A percentile compares a stretch with the other conserved stretches of the same genome.
These are phyloP conservation scores for Hydnomerulius pinastri DNA, from an alignment of 768 basidiomycete genomes.

Conservation along the genomic window DNA sequence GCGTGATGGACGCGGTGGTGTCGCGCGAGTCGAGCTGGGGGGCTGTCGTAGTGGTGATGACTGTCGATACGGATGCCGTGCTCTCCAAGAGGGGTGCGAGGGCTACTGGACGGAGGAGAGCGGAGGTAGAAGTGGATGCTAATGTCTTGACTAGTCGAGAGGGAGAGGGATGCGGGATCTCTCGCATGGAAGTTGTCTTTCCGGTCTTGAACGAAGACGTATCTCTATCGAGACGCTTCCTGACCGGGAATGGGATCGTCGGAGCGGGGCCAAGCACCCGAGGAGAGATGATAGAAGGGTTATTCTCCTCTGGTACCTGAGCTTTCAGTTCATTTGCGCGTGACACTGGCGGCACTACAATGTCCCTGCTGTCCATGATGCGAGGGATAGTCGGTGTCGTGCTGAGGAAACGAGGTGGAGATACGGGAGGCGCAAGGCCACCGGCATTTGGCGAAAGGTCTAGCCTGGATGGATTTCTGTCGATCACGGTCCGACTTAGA, in stretches of 20 bases:
- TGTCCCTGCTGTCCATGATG: not conserved
- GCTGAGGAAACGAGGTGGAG: not conserved
- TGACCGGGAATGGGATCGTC: constrained; percentile 23
- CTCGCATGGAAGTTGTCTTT: constrained; percentile 4
- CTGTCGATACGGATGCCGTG: not conserved
- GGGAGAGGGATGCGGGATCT: not conserved
- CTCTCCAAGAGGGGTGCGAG: not conserved
- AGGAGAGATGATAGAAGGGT: not conserved
- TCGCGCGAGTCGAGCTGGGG: not conserved
- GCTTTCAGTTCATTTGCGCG: not conserved
- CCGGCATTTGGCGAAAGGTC: not conserved
- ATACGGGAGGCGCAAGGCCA: not conserved
- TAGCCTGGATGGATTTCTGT: not conserved
- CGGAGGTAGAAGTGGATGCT: constrained; percentile 6
- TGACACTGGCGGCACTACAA: not conserved
- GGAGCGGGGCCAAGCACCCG: not conserved
- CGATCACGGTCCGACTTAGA: not conserved
- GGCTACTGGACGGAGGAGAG: not conserved
- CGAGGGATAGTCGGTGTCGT: not conserved
- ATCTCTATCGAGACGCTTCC: constrained; percentile 9
- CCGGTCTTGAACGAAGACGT: not conserved
- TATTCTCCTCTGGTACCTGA: not conserved
- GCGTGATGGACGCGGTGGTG: not conserved
- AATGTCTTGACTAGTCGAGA: not conserved
- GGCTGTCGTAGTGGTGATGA: not conserved